Evolutionary conservation across 2,329 filamentous ascomycete species (phyloP), one percentile per base, ranked within the genome.

Genomic region (Pyrenophora teres): DNA sequence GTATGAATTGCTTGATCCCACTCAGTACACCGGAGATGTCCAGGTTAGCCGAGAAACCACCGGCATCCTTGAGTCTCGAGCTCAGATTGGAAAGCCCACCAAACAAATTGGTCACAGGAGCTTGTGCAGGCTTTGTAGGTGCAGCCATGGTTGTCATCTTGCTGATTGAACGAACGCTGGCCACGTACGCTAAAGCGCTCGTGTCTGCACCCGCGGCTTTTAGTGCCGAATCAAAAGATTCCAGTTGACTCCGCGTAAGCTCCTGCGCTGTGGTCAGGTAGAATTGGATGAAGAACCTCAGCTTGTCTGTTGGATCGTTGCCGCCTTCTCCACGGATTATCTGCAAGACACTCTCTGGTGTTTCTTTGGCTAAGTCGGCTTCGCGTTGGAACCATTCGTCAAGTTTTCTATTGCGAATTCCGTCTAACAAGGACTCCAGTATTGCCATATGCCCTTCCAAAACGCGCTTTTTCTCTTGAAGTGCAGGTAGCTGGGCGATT

Each of bases 1-100:
- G 94, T n/a, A 99, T 79, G 76, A 99, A 96, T 76, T 96, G 97
- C 77, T 97, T 99, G 69, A 99, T 93, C 37, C 93, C 93, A 5
- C 91, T 93, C 56, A 97, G 92, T 37, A 99, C 84, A 25, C 89
- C 93, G 73, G 27, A 30, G 9, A 30, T 30, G 12, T 97, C 94
- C 67, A 99, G 90, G 72, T 97, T 97, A 46, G 87, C 84, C 41
- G 86, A 83, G 1, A 93, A 85, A 15, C 95, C 90, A 27, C 27
- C 27, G 2, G 91, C 92, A 60, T 96, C 93, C 71, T 96, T 95
- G 71, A 99, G 88, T 33, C 93, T 89, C 37, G 89, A 93, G 9
- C 91, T 94, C 57, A 99, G 89, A 37, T 89, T 91, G 25, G 89
- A 94, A 78, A 99, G 96, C 40, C 92, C 92, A 16, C 91, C 88